Evolutionary conservation across 163 green algal species (phyloP).

Genomic region (Volvox carteri): DNA sequence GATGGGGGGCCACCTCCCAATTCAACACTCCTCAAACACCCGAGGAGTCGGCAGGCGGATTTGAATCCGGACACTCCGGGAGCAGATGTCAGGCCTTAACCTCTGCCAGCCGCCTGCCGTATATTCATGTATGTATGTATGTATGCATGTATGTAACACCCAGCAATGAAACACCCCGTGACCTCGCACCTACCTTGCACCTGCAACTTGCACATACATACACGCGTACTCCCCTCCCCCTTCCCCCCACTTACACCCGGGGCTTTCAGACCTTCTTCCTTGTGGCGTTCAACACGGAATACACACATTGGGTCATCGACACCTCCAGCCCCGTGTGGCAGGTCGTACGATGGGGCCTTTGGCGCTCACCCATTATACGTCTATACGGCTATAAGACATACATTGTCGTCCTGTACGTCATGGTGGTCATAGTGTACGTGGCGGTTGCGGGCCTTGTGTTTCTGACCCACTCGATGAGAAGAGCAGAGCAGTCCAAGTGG

Average conservation of each 20-base stretch:
- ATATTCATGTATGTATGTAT: neutral
- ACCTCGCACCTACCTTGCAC: neutral
- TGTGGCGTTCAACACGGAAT: conserved; percentile 17
- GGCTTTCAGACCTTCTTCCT: conserved; percentile 11
- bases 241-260: neutral
- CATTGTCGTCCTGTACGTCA: conserved; percentile 34
- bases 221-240: neutral
- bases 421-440: neutral
- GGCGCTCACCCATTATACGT: conserved; percentile 32
- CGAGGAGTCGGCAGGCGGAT: neutral
- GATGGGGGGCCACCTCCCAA: too few relatives aligned
- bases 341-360: conserved; percentile 29
- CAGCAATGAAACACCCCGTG: neutral
- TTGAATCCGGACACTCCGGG: neutral
- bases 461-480: conserved; percentile 43
- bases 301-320: conserved; percentile 7
- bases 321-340: conserved; percentile 24
- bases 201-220: neutral
- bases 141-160: neutral
- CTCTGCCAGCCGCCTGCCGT: neutral
- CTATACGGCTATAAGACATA: conserved; percentile 38
- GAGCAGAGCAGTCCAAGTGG: conserved; percentile 38
- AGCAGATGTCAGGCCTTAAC: neutral
- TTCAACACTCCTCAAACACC: too few relatives aligned
- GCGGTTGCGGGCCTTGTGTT: conserved; percentile 25